Base-by-base conservation (phyloP, 371 early-diverging fungal species). In the Capniomyces stellatus region DNA sequence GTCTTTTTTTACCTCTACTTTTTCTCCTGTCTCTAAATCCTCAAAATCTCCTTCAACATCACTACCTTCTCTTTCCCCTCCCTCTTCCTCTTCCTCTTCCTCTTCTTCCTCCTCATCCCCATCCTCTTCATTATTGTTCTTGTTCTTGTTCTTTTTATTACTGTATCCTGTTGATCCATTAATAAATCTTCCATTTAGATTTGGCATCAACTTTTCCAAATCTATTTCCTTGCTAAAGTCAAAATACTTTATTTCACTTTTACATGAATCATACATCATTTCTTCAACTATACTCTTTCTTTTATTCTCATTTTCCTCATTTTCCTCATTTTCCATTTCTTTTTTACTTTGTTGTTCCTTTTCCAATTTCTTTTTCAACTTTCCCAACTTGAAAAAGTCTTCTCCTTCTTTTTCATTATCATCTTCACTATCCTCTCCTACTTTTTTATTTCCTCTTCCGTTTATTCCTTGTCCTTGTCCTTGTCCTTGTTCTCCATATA, bases 401-500 rank as follows among this genome's bases (percentile, higher is more conserved):
- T 64, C 72, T 35, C 62, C 55, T 53, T 64, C 57, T 8, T 54
- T 24, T 24, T 53, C 41, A 29, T 58, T 43, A 21, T 64, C 69
- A 1, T 62, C 66, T 15, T 68, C 62, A 0, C 66, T 67, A 2
- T 65, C 69, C 66, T 64, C 72, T 35, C 62, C 55, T 53, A 62
- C 57, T 8, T 54, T 24, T 24, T 53, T 35, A 29, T 58, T 43
- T 65, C 69, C 66, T n/a, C n/a, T n/a, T n/a, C n/a, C n/a, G n/a
- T n/a, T n/a, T n/a, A n/a, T n/a, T n/a, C n/a, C n/a, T n/a, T n/a
- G n/a, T n/a, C n/a, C n/a, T n/a, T n/a, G n/a, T n/a, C n/a, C n/a
- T n/a, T n/a, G n/a, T n/a, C n/a, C n/a, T n/a, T n/a, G n/a, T 6
- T 35, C 15, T 6, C 15, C 15, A 58, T 94, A 94, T 25, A 94